Evolutionary conservation across 306 rosid genomes (phyloP).

Genomic region (Lathyrus aphaca): DNA sequence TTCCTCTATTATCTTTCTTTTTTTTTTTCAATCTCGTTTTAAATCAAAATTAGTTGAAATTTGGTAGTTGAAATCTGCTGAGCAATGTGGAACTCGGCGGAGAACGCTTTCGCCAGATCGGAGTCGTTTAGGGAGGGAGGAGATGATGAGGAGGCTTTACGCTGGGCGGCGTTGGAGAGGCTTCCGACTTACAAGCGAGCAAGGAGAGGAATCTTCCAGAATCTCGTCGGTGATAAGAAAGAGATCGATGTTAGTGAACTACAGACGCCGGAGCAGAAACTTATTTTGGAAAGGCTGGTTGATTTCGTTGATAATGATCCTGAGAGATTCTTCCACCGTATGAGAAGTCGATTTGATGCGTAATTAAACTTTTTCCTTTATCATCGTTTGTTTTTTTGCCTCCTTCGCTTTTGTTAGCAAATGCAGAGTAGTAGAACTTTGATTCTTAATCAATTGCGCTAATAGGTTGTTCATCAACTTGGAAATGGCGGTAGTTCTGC

Average conservation of each 20-base stretch:
- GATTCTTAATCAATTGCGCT: constrained; percentile 7
- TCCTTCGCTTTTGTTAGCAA: constrained; percentile 14
- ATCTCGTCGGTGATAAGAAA: constrained; percentile 60
- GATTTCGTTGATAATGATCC: constrained; percentile 68
- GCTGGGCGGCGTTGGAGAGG: constrained; percentile 97
- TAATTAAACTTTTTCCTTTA: constrained; percentile 35
- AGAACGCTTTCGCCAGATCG: constrained; percentile 70
- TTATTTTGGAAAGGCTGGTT: constrained; percentile 65
- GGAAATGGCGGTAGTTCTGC: constrained; percentile 3
- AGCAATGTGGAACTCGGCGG: constrained; percentile 92
- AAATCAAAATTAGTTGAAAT: too few relatives aligned
- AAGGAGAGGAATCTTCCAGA: constrained; percentile 77
- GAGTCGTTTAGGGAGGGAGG: constrained; percentile 61
- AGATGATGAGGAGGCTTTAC: constrained; percentile 86
- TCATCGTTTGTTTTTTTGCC: too few relatives aligned
- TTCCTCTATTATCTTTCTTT: not conserved
- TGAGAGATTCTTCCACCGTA: constrained; percentile 62
- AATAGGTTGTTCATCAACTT: not conserved
- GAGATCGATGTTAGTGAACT: constrained; percentile 77
- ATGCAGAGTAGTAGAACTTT: not conserved
- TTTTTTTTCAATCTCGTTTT: not conserved
- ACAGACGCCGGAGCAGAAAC: constrained; percentile 62
- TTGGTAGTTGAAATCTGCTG: too few relatives aligned
- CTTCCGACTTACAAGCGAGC: constrained; percentile 82
- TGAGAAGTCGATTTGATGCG: constrained; percentile 85